phyloP scores from a whole-genome alignment of 1,284 basidiomycete species.

The Rhodotorula sp. region DNA sequence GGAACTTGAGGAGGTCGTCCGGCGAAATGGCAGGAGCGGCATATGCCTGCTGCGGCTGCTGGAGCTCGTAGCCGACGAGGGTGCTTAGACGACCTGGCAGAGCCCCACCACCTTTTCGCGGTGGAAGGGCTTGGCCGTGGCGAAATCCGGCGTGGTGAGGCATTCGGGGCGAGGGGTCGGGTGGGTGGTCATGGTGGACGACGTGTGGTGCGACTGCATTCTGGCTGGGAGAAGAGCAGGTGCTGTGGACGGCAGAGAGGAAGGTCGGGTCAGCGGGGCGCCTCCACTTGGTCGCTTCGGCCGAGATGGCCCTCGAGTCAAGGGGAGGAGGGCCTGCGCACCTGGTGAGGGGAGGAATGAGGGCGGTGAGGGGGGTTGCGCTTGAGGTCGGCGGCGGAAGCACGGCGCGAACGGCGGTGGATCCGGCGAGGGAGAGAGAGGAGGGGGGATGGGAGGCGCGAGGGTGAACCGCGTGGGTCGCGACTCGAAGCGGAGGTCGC shows the following conservation, averaged over 20 bases:
- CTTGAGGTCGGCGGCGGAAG: background rate
- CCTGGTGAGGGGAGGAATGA: constrained; percentile 5
- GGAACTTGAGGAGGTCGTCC: constrained; percentile 19
- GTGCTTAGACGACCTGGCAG: background rate
- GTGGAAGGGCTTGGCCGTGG: background rate
- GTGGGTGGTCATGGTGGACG: background rate
- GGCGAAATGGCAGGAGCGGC: background rate
- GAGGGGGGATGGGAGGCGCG: background rate
- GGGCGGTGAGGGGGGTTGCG: background rate
- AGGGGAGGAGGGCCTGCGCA: background rate
- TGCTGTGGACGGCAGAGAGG: background rate
- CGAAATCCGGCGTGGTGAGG: constrained; percentile 19
- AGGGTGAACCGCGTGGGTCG: no score
- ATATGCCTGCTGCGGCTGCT: constrained; percentile 4
- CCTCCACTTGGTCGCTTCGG: no score
- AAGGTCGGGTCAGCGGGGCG: background rate
- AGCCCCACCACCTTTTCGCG: background rate
- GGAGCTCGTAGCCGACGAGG: constrained; percentile 5
- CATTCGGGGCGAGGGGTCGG: background rate
- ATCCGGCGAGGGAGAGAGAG: background rate
- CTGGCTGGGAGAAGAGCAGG: constrained; percentile 7
- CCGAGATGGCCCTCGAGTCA: background rate
- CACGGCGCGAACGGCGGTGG: constrained; percentile 9
- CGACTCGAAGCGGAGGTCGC: background rate
- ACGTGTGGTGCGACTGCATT: constrained; percentile 4